Conservation (phyloP, 75 land plant genomes). For the Selaginella tamariscina region DNA sequence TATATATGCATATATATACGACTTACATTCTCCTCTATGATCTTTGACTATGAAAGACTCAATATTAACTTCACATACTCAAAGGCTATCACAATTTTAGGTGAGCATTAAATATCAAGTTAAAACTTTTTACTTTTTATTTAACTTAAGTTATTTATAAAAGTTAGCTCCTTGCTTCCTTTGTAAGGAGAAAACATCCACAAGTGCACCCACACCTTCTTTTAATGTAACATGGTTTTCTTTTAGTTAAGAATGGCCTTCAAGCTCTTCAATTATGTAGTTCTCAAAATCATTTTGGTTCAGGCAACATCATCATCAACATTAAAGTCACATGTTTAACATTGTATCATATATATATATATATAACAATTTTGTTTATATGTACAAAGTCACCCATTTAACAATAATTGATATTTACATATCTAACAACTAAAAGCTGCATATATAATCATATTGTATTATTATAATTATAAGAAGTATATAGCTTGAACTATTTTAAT, state of each 20-base stretch:
- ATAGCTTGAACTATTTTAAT: too few relatives aligned
- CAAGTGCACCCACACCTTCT: slow-evolving; percentile 83
- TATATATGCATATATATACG: too few relatives aligned
- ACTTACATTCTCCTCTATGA: slow-evolving; percentile 92
- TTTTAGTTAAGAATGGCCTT: slow-evolving; percentile 84
- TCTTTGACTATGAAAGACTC: slow-evolving; percentile 91
- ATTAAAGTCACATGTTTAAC: slow-evolving; percentile 86
- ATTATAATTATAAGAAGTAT: too few relatives aligned
- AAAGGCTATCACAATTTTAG: slow-evolving; percentile 59
- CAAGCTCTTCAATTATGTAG: slow-evolving; percentile 72
- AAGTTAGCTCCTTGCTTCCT: slow-evolving; percentile 73
- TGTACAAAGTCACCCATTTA: too few relatives aligned
- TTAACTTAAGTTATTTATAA: slow-evolving; percentile 96
- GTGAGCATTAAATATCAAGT: slow-evolving; percentile 63
- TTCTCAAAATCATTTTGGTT: slow-evolving; percentile 81
- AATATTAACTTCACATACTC: slow-evolving; percentile 77
- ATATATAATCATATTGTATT: too few relatives aligned
- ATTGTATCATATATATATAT: too few relatives aligned
- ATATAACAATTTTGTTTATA: too few relatives aligned
- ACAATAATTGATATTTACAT: too few relatives aligned
- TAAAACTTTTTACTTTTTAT: slow-evolving; percentile 85
- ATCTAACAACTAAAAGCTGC: too few relatives aligned
- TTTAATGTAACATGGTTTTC: slow-evolving; percentile 62
- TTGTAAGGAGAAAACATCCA: too few relatives aligned
- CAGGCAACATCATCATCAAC: slow-evolving; percentile 70